Percentiles rank a stretch among this genome's conserved stretches.
Conservation (phyloP, 192 early-diverging fungal genomes). For the Geranomyces michiganensis region DNA sequence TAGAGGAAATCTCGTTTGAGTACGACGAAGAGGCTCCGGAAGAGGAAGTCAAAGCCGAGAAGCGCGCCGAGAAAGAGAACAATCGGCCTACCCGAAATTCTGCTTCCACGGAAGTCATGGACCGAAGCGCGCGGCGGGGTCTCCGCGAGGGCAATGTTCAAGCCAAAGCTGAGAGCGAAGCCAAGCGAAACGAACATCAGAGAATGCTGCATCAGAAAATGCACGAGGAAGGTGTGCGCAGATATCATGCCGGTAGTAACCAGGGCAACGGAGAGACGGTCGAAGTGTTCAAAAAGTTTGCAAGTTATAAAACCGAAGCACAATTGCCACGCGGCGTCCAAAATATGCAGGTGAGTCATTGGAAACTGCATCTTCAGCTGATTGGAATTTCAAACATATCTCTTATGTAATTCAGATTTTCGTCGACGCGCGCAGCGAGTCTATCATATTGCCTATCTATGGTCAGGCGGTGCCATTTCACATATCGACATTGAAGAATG, state of each 20-base stretch:
- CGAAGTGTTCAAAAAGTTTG: slow-evolving; percentile 83
- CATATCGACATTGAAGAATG: slow-evolving; percentile 93
- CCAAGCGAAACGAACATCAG: slow-evolving; percentile 84
- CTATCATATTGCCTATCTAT: slow-evolving; percentile 92
- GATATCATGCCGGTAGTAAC: slow-evolving; percentile 67
- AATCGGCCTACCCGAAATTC: slow-evolving; percentile 20
- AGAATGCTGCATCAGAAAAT: slow-evolving; percentile 77
- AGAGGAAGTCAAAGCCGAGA: slow-evolving; percentile 30
- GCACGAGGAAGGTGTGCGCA: slow-evolving; percentile 76
- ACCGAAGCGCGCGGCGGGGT: neutral
- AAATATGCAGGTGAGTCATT: slow-evolving; percentile 60
- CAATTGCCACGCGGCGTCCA: slow-evolving; percentile 80
- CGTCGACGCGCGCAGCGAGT: slow-evolving; percentile 84
- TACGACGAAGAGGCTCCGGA: slow-evolving; percentile 50
- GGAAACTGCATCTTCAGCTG: neutral
- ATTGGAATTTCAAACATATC: neutral
- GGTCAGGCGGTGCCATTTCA: slow-evolving; percentile 98
- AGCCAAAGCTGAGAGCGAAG: slow-evolving; percentile 53
- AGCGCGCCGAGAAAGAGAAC: neutral
- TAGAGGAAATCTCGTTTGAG: slow-evolving; percentile 54
- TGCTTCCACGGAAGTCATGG: neutral
- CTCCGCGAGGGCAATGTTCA: slow-evolving; percentile 14
- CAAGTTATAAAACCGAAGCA: slow-evolving; percentile 92
- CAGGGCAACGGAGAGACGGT: slow-evolving; percentile 68
- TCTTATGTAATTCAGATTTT: slow-evolving; percentile 62